These are phyloP conservation scores for Macrophomina pseudophaseolina DNA, from an alignment of 2,329 filamentous ascomycete species.

Conservation along the genomic window DNA sequence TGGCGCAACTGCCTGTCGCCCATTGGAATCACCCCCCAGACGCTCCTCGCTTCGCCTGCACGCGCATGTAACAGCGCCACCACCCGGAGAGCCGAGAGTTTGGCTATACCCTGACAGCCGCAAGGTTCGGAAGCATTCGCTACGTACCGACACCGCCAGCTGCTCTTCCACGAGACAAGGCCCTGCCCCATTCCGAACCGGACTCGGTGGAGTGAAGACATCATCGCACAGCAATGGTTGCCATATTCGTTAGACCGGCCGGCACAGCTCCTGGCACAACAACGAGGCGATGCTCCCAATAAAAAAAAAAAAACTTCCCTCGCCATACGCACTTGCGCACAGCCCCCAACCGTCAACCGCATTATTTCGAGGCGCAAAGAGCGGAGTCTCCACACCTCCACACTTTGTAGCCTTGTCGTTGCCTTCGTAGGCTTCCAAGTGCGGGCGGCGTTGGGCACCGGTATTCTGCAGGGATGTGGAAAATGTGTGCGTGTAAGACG, in stretches of 20 bases:
- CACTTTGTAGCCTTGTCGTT: neutral
- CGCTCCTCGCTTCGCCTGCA: constrained; percentile 11
- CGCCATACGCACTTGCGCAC: constrained; percentile 8
- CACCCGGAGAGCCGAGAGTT: neutral
- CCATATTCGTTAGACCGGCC: neutral
- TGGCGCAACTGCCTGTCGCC: constrained; percentile 6
- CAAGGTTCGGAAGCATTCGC: neutral
- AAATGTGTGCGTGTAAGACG: constrained; percentile 15
- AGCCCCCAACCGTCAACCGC: neutral
- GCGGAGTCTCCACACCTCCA: neutral
- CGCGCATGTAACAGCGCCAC: constrained; percentile 4
- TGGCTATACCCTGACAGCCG: neutral
- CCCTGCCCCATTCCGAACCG: neutral
- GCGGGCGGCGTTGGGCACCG: constrained; percentile 12
- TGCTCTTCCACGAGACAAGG: neutral
- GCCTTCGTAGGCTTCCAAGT: neutral
- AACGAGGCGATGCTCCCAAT: neutral
- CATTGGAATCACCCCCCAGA: neutral
- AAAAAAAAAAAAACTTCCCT: neutral
- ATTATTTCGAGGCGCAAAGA: neutral
- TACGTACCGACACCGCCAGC: neutral
- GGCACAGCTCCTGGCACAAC: neutral
- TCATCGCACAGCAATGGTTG: constrained; percentile 6
- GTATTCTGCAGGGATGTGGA: constrained; percentile 3
- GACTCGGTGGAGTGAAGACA: constrained; percentile 8